These are phyloP conservation scores for Fusarium sp. DNA, from an alignment of 2,329 filamentous ascomycete genomes.

Conservation along the genomic window DNA sequence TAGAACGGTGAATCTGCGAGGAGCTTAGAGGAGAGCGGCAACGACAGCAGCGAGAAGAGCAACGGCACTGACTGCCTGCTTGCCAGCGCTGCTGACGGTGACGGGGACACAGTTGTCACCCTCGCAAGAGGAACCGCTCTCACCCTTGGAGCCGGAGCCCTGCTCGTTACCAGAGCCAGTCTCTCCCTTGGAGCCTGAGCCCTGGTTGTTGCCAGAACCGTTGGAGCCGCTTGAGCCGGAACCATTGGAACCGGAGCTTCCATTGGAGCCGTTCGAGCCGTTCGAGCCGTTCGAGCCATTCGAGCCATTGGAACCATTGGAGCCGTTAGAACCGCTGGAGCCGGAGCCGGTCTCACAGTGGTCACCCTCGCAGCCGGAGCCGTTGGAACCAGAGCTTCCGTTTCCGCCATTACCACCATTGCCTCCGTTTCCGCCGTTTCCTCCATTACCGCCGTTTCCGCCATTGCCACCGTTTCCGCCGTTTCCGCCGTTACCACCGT, in stretches of 20 bases:
- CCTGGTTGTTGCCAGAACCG: neutral
- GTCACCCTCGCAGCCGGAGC: neutral
- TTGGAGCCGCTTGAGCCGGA: neutral
- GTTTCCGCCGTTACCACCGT: neutral
- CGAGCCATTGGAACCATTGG: neutral
- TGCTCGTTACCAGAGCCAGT: neutral
- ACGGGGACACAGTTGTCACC: conserved; percentile 16
- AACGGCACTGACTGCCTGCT: conserved; percentile 36
- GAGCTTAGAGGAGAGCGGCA: conserved; percentile 31
- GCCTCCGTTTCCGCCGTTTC: rapidly evolving
- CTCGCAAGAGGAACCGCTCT: neutral
- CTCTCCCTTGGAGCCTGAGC: neutral
- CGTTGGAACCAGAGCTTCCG: neutral
- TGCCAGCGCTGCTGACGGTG: conserved; percentile 30
- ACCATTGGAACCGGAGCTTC: neutral
- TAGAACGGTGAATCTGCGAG: neutral
- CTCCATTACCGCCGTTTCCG: rapidly evolving
- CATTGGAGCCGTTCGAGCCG: neutral
- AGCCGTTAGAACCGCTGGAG: neutral
- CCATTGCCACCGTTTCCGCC: neutral
- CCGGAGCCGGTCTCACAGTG: neutral
- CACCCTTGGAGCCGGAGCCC: neutral
- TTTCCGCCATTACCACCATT: rapidly evolving
- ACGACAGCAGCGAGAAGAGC: conserved; percentile 32
- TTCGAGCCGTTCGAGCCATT: neutral